A percentile compares a stretch with the other conserved stretches of the same genome.
Conservation (phyloP, 2,329 filamentous ascomycete genomes). For the Aspergillus fijiensis region DNA sequence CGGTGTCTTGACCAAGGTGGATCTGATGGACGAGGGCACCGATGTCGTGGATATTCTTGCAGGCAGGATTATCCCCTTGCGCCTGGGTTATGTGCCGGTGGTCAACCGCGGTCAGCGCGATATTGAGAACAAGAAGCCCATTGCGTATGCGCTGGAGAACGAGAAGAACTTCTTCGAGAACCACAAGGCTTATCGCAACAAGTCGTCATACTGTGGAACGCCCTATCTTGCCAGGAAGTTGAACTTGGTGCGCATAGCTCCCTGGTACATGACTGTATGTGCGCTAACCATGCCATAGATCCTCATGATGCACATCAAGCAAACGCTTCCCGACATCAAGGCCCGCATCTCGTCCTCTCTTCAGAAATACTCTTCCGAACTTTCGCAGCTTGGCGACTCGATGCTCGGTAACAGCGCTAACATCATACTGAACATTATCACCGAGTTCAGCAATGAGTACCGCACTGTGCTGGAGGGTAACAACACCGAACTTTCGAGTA, state of each 20-base stretch:
- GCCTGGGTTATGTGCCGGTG: slow-evolving; percentile 93
- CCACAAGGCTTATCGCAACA: slow-evolving; percentile 97
- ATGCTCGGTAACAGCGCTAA: slow-evolving; percentile 95
- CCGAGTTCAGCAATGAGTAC: slow-evolving; percentile 97
- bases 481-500: slow-evolving; percentile 91
- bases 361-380: slow-evolving; percentile 83
- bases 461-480: slow-evolving; percentile 93
- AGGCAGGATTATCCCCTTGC: slow-evolving; percentile 91
- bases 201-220: slow-evolving; percentile 97
- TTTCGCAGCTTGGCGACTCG: slow-evolving; percentile 82
- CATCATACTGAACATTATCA: slow-evolving; percentile 97
- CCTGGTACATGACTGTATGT: neutral
- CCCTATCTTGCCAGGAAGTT: slow-evolving; percentile 95
- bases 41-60: slow-evolving; percentile 98
- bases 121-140: slow-evolving; percentile 97
- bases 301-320: slow-evolving; percentile 99
- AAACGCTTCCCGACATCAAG: slow-evolving; percentile 98
- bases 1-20: slow-evolving; percentile 96
- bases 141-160: slow-evolving; percentile 83
- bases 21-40: slow-evolving; percentile 97
- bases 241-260: slow-evolving; percentile 63
- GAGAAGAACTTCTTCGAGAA: slow-evolving; percentile 98
- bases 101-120: slow-evolving; percentile 97
- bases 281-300: slow-evolving; percentile 55
- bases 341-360: slow-evolving; percentile 90